phyloP scores from a whole-genome alignment of 1,284 basidiomycete genomes.

The Cryptococcus sp. region DNA sequence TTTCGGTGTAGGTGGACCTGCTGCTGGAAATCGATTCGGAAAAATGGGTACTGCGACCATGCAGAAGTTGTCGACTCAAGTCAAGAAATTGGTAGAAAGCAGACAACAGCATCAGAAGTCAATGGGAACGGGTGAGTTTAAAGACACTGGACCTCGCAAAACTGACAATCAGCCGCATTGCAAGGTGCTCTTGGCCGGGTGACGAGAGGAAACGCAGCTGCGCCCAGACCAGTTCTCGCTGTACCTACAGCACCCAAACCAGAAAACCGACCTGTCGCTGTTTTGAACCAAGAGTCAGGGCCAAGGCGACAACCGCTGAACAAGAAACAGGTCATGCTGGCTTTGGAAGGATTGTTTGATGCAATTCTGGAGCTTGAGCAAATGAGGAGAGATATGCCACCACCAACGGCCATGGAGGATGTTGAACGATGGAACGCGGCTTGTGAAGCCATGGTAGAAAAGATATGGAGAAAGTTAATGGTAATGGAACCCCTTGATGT shows the following conservation, averaged over 20 bases:
- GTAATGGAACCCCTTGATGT: conserved; percentile 89
- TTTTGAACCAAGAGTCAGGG: conserved; percentile 36
- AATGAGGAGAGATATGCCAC: conserved; percentile 71
- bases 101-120: conserved; percentile 80
- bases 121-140: conserved; percentile 63
- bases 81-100: conserved; percentile 91
- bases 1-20: conserved; percentile 63
- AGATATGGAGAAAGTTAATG: conserved; percentile 75
- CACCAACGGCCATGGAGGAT: conserved; percentile 51
- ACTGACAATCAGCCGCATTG: conserved; percentile 50
- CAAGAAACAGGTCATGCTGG: conserved; percentile 69
- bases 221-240: conserved; percentile 91
- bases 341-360: conserved; percentile 84
- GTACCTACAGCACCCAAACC: conserved; percentile 53
- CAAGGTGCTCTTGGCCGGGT: conserved; percentile 95
- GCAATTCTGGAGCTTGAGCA: conserved; percentile 80
- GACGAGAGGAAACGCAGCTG: conserved; percentile 66
- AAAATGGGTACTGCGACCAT: conserved; percentile 70
- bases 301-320: conserved; percentile 63
- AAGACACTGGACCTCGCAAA: neutral
- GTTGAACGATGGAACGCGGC: conserved; percentile 58
- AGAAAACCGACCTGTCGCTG: conserved; percentile 44
- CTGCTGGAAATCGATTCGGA: conserved; percentile 54
- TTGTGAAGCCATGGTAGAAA: conserved; percentile 61
- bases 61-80: conserved; percentile 95